Conservation (phyloP, 2,329 filamentous ascomycete genomes). For the Tricladium varicosporioides region DNA sequence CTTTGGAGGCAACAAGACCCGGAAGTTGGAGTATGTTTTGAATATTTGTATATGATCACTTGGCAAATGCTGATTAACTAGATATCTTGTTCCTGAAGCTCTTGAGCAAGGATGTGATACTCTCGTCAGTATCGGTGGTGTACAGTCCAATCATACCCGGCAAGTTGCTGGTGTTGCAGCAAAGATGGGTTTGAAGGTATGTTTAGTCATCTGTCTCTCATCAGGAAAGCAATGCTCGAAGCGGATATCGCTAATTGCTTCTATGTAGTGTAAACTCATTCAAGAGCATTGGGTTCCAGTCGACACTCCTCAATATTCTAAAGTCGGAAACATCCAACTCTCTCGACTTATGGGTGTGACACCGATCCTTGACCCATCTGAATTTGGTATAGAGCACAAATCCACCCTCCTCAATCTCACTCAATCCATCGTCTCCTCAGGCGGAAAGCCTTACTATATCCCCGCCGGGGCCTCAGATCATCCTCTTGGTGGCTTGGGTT, state of each 20-base stretch:
- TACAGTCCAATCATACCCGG: slow-evolving; percentile 70
- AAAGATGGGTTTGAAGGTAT: slow-evolving; percentile 51
- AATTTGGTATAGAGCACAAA: slow-evolving; percentile 70
- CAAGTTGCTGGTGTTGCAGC: slow-evolving; percentile 63
- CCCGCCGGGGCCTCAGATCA: slow-evolving; percentile 71
- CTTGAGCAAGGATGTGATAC: slow-evolving; percentile 55
- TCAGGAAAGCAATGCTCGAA: too few relatives aligned
- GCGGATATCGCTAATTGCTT: too few relatives aligned
- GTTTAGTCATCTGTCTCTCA: too few relatives aligned
- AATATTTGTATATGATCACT: background rate
- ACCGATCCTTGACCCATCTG: slow-evolving; percentile 55
- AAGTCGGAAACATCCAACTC: slow-evolving; percentile 70
- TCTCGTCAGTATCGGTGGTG: slow-evolving; percentile 64
- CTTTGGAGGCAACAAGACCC: slow-evolving; percentile 67
- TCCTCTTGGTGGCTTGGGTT: slow-evolving; percentile 66
- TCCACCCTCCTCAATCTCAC: slow-evolving; percentile 53
- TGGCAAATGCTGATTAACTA: slow-evolving; percentile 24
- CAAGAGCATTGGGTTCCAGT: slow-evolving; percentile 64
- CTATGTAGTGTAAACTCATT: slow-evolving; percentile 43
- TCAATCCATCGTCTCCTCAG: slow-evolving; percentile 49
- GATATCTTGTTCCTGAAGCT: slow-evolving; percentile 65
- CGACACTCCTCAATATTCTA: slow-evolving; percentile 44
- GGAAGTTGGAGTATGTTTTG: slow-evolving; percentile 58
- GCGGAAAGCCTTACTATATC: slow-evolving; percentile 67
- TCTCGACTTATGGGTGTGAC: slow-evolving; percentile 66